These are phyloP conservation scores for Cichorium intybus DNA, from an alignment of 140 eudicot genomes.

Conservation along the genomic window DNA sequence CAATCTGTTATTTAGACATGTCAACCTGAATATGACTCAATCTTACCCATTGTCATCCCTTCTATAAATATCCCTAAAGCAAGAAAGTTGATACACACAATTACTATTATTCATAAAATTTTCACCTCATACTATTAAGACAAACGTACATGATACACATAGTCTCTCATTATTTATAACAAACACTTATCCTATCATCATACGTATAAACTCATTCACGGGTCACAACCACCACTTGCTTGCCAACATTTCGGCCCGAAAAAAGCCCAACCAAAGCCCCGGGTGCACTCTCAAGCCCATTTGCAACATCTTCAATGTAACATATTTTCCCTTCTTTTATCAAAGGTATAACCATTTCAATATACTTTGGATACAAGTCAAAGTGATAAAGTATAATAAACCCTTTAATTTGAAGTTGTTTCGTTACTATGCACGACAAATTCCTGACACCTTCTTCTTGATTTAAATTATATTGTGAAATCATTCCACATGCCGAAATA, in stretches of 20 bases:
- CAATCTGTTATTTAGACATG: too few relatives aligned
- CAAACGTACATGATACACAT: not conserved
- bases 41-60: too few relatives aligned
- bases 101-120: not conserved
- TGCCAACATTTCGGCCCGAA: slow-evolving; percentile 64
- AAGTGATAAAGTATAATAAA: slow-evolving; percentile 30
- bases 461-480: slow-evolving; percentile 47
- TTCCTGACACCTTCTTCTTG: slow-evolving; percentile 41
- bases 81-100: not conserved
- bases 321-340: slow-evolving; percentile 46
- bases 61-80: too few relatives aligned
- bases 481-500: slow-evolving; percentile 49
- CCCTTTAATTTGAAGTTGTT: slow-evolving; percentile 43
- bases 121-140: not conserved
- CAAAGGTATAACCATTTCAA: slow-evolving; percentile 44
- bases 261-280: slow-evolving; percentile 60
- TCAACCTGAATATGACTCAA: too few relatives aligned
- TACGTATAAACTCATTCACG: slow-evolving; percentile 23
- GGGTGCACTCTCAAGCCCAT: slow-evolving; percentile 66
- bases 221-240: slow-evolving; percentile 61
- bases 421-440: slow-evolving; percentile 14
- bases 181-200: too few relatives aligned
- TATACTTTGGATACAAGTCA: slow-evolving; percentile 40
- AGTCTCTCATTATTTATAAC: not conserved
- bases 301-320: slow-evolving; percentile 52